A percentile compares a stretch with the other conserved stretches of the same genome.
These are phyloP conservation scores for Candida alai DNA, from an alignment of 805 yeast species.

Conservation along the genomic window DNA sequence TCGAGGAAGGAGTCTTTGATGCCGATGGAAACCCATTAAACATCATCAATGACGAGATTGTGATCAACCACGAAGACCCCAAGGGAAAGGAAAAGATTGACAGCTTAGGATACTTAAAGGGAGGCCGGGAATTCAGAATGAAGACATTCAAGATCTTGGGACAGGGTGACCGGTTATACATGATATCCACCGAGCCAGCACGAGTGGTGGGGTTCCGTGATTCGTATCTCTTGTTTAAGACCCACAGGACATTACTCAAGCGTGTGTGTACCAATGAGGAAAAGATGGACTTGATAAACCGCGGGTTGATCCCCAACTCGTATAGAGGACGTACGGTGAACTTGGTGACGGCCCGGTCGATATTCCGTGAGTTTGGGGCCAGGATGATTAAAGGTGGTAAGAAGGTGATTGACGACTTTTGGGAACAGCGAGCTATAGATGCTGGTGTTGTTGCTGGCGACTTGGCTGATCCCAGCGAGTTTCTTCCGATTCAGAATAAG, in stretches of 20 bases:
- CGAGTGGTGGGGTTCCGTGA: slow-evolving; percentile 92
- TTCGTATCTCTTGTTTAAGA: slow-evolving; percentile 83
- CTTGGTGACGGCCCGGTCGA: slow-evolving; percentile 84
- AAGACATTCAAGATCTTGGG: slow-evolving; percentile 62
- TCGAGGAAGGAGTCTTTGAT: slow-evolving; percentile 48
- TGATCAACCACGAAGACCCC: slow-evolving; percentile 64
- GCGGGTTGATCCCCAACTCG: slow-evolving; percentile 81
- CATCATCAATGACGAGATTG: slow-evolving; percentile 73
- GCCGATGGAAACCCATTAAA: slow-evolving; percentile 65
- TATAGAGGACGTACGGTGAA: slow-evolving; percentile 89
- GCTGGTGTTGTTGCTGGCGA: slow-evolving; percentile 71
- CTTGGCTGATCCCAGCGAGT: slow-evolving; percentile 63
- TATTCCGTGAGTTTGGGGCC: slow-evolving; percentile 90
- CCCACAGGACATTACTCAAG: slow-evolving; percentile 73
- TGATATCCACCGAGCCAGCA: slow-evolving; percentile 96
- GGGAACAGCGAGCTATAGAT: slow-evolving; percentile 57
- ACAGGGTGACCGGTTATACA: slow-evolving; percentile 69
- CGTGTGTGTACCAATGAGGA: slow-evolving; percentile 71
- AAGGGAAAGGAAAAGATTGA: slow-evolving; percentile 76
- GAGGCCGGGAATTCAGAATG: slow-evolving; percentile 71
- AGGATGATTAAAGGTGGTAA: slow-evolving; percentile 75
- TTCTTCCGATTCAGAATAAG: slow-evolving; percentile 37
- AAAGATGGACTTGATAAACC: slow-evolving; percentile 75
- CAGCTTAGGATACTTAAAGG: slow-evolving; percentile 60
- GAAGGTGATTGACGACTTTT: slow-evolving; percentile 82